These are phyloP conservation scores for Alternaria incomplexa DNA, from an alignment of 2,329 filamentous ascomycete species.

Conservation along the genomic window DNA sequence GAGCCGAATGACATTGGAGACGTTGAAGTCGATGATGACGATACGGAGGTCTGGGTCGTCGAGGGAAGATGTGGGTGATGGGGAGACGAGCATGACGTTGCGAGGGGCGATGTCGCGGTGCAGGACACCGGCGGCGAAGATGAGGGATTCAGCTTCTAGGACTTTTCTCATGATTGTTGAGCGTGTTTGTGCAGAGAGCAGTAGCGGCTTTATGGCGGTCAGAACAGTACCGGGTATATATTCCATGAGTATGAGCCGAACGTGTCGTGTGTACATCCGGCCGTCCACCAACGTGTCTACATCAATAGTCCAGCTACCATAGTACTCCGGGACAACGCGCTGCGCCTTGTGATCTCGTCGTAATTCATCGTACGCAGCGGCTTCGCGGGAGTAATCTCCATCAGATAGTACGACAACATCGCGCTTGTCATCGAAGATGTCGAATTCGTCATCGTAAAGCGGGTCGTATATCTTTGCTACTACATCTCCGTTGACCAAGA, in stretches of 20 bases:
- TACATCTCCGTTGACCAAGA: neutral
- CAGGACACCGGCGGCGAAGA: neutral
- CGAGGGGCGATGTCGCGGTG: slow-evolving; percentile 13
- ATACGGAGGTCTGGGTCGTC: neutral
- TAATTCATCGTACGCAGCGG: neutral
- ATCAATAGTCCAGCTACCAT: slow-evolving; percentile 3
- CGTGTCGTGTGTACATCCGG: neutral
- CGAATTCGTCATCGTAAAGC: neutral
- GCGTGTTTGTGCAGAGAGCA: neutral
- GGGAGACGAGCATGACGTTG: slow-evolving; percentile 10
- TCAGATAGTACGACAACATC: slow-evolving; percentile 3
- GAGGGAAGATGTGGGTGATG: neutral
- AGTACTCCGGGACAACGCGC: neutral
- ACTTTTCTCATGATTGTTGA: neutral
- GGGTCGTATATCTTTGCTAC: slow-evolving; percentile 16
- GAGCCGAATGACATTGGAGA: neutral
- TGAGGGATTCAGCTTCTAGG: slow-evolving; percentile 2
- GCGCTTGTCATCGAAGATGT: neutral
- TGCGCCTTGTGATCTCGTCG: neutral
- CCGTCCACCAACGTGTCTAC: neutral
- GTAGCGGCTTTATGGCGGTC: neutral
- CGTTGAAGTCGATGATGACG: slow-evolving; percentile 7
- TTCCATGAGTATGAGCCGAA: slow-evolving; percentile 7
- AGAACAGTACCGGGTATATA: neutral
- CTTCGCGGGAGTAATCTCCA: slow-evolving; percentile 8